These are phyloP conservation scores for Phytophthora cryptogea DNA, from an alignment of 352 stramenopile species.

Conservation along the genomic window DNA sequence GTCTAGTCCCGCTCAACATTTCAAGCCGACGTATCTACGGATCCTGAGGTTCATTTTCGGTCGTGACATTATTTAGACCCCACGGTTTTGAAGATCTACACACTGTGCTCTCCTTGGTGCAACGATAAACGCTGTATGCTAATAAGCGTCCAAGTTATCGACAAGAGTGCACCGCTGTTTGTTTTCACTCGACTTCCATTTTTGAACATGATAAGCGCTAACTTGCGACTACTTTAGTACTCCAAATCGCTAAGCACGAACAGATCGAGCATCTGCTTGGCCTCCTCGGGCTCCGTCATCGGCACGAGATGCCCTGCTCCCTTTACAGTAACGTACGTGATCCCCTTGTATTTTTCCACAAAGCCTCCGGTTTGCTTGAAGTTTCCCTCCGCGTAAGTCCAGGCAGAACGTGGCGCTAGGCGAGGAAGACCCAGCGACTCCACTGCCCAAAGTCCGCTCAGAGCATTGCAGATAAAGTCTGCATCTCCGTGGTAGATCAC, in stretches of 20 bases:
- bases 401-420: conserved; percentile 41
- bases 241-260: conserved; percentile 60
- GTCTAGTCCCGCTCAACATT: conserved; percentile 75
- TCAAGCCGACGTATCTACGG: conserved; percentile 85
- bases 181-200: conserved; percentile 15
- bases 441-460: conserved; percentile 70
- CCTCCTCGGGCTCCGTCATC: conserved; percentile 71
- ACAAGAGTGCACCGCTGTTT: neutral
- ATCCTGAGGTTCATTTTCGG: conserved; percentile 88
- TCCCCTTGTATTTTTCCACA: conserved; percentile 76
- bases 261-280: conserved; percentile 73
- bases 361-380: conserved; percentile 83
- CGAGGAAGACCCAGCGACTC: conserved; percentile 62
- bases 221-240: conserved; percentile 12
- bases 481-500: conserved; percentile 82
- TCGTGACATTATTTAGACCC: conserved; percentile 66
- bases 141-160: no score
- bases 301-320: conserved; percentile 91
- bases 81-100: neutral
- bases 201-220: conserved; percentile 20
- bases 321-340: conserved; percentile 92
- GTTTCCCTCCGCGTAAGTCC: conserved; percentile 42
- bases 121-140: neutral
- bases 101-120: neutral
- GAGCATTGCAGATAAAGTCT: conserved; percentile 72